phyloP scores from a whole-genome alignment of 2,329 filamentous ascomycete species.

The Dothiorella sarmentorum region DNA sequence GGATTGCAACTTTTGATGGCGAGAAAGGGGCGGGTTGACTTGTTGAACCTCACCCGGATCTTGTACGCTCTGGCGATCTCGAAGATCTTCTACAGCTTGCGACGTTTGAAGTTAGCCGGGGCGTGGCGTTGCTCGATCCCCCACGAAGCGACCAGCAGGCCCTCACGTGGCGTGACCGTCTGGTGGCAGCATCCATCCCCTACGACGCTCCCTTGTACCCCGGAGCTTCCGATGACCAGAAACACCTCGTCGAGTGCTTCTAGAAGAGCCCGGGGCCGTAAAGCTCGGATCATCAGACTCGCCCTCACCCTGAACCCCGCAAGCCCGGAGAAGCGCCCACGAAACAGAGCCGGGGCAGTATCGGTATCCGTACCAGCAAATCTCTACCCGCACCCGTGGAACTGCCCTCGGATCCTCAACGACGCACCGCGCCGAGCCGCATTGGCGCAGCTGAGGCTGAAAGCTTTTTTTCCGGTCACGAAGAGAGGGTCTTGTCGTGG shows the following conservation, averaged over 20 bases:
- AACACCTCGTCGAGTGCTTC: background rate
- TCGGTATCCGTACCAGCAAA: background rate
- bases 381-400: background rate
- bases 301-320: background rate
- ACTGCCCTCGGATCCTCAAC: background rate
- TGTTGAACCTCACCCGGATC: background rate
- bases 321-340: background rate
- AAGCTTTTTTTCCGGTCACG: no score
- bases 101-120: background rate
- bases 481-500: background rate
- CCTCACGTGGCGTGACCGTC: background rate
- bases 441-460: background rate
- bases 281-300: background rate
- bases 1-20: no score
- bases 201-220: no score
- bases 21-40: background rate
- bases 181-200: background rate
- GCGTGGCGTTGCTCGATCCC: background rate
- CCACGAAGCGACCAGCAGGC: background rate
- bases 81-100: background rate
- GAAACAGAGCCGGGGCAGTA: background rate
- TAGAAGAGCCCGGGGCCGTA: background rate
- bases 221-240: no score
- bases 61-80: background rate
- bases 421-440: conserved; percentile 6